Conservation (phyloP, 768 basidiomycete species). For the Amanita thiersii region DNA sequence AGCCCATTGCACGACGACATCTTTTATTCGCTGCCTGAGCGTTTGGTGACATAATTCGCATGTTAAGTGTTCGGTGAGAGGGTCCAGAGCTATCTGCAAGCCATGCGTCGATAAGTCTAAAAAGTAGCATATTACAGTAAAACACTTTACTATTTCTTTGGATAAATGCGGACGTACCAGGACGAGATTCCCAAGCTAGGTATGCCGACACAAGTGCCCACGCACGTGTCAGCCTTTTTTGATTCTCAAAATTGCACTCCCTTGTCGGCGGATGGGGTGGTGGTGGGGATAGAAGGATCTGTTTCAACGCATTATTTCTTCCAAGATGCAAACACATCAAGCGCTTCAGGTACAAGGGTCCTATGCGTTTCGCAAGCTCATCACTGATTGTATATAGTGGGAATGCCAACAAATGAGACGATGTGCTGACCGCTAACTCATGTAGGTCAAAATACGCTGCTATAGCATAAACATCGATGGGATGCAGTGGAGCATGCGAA, state of each 20-base stretch:
- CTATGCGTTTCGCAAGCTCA: conserved; percentile 27
- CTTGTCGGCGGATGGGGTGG: conserved; percentile 20
- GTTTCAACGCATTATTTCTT: conserved; percentile 26
- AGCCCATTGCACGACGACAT: conserved; percentile 22
- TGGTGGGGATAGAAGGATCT: conserved; percentile 20
- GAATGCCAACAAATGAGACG: conserved; percentile 28
- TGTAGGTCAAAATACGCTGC: conserved; percentile 26
- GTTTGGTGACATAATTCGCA: conserved; percentile 20
- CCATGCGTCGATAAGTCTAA: conserved; percentile 20
- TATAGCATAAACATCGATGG: conserved; percentile 33
- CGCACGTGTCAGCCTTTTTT: conserved; percentile 26
- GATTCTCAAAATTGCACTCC: conserved; percentile 23
- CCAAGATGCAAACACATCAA: conserved; percentile 29
- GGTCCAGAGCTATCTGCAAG: conserved; percentile 19
- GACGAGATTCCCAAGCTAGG: conserved; percentile 27
- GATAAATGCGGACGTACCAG: conserved; percentile 18
- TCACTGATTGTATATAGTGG: conserved; percentile 27
- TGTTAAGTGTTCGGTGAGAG: conserved; percentile 19
- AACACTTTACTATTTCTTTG: background rate
- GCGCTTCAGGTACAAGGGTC: conserved; percentile 31
- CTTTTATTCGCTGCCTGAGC: conserved; percentile 18
- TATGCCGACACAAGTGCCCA: conserved; percentile 29
- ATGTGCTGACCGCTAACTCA: conserved; percentile 28
- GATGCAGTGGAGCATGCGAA: conserved; percentile 22
- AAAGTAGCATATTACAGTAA: background rate